Percentiles rank a stretch among this genome's conserved stretches.
Conservation (phyloP, 768 basidiomycete species). For the Pleurotus sapidus region DNA sequence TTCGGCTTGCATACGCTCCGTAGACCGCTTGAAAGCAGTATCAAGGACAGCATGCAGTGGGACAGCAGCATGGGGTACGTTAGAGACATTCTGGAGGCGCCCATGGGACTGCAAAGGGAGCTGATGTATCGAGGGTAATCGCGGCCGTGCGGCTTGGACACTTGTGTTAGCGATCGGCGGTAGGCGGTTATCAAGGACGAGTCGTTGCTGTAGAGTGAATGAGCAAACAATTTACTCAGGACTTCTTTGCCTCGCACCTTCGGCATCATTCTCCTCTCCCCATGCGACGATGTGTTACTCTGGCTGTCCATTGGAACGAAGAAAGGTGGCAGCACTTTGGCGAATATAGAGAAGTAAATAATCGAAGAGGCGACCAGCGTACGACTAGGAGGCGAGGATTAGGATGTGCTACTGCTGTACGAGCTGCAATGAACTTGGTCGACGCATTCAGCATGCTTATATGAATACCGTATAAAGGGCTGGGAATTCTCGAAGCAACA, state of each 20-base stretch:
- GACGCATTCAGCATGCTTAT: not conserved
- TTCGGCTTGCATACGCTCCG: slow-evolving; percentile 26
- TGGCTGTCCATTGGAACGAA: not conserved
- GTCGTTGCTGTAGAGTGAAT: not conserved
- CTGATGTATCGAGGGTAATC: not conserved
- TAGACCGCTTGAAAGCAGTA: slow-evolving; percentile 24
- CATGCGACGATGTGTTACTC: not conserved
- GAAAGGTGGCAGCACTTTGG: not conserved
- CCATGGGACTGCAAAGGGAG: slow-evolving; percentile 1
- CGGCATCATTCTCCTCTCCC: not conserved
- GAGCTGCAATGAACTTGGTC: not conserved
- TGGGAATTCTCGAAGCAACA: slow-evolving; percentile 2
- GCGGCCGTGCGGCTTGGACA: not conserved
- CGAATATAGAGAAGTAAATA: not conserved
- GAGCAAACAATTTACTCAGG: not conserved
- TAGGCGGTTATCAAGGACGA: not conserved
- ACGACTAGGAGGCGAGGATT: not conserved
- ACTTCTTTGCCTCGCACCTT: not conserved
- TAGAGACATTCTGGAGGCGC: slow-evolving; percentile 4
- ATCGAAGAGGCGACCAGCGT: not conserved
- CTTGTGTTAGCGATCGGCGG: not conserved
- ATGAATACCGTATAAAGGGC: not conserved
- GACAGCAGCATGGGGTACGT: not conserved
- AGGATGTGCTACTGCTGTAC: not conserved
- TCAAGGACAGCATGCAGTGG: slow-evolving; percentile 17